A percentile compares a stretch with the other conserved stretches of the same genome.
Conservation (phyloP, 352 stramenopile species). For the Phytophthora crassamura region DNA sequence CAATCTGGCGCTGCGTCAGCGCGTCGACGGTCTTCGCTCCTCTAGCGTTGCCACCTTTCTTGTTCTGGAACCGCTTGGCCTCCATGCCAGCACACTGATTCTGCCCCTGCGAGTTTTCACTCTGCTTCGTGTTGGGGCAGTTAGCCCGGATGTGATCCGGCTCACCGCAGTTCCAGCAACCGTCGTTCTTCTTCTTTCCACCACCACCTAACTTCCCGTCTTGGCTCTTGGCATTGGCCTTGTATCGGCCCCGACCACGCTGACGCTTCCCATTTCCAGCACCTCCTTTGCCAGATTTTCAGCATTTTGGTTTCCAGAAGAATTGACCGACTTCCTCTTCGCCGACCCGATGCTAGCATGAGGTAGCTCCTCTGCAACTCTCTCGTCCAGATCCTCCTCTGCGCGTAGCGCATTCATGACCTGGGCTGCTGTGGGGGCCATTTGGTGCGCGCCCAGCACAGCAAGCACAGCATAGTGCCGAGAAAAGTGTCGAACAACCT, state of each 20-base stretch:
- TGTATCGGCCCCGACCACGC: background rate
- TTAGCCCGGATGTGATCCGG: background rate
- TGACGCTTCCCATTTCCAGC: background rate
- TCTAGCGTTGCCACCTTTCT: background rate
- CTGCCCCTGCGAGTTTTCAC: background rate
- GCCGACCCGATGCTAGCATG: background rate
- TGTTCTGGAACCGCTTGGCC: background rate
- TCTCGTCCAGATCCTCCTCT: background rate
- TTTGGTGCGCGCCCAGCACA: background rate
- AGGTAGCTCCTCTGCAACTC: background rate
- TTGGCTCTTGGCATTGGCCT: background rate
- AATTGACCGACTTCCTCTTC: background rate
- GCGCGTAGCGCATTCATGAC: conserved; percentile 4
- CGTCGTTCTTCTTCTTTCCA: background rate
- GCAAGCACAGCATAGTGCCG: conserved; percentile 5
- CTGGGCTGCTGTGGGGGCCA: background rate
- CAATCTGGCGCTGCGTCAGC: background rate
- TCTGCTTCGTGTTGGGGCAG: background rate
- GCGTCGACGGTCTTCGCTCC: background rate
- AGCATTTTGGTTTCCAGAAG: background rate
- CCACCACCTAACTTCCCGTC: background rate
- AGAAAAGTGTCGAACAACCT: conserved; percentile 2
- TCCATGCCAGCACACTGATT: background rate
- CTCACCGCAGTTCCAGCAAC: background rate
- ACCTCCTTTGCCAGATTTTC: background rate